Conservation (phyloP, 768 basidiomycete genomes). For the Naematelia encephala region DNA sequence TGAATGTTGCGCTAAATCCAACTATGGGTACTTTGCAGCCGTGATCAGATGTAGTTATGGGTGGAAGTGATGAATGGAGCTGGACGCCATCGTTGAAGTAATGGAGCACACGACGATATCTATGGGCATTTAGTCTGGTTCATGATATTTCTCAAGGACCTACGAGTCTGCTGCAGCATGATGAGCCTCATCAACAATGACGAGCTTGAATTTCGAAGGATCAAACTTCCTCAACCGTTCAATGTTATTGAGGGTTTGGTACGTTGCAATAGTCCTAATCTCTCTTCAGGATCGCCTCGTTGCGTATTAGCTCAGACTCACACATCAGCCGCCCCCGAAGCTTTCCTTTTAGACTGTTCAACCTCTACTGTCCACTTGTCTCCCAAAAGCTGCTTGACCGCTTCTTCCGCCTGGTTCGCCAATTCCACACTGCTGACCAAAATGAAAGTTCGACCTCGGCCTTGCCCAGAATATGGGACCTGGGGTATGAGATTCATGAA, state of each 20-base stretch:
- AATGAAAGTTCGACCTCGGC: slow-evolving; percentile 60
- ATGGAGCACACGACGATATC: slow-evolving; percentile 79
- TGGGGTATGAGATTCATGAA: slow-evolving; percentile 78
- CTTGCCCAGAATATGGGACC: slow-evolving; percentile 52
- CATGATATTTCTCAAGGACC: slow-evolving; percentile 32
- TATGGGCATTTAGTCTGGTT: slow-evolving; percentile 24
- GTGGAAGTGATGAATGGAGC: slow-evolving; percentile 50
- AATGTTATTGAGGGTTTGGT: slow-evolving; percentile 65
- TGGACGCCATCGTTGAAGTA: slow-evolving; percentile 65
- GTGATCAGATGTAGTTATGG: slow-evolving; percentile 29
- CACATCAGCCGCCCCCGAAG: slow-evolving; percentile 81
- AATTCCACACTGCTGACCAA: slow-evolving; percentile 80
- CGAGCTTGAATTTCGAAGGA: slow-evolving; percentile 63
- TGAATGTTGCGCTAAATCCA: slow-evolving; percentile 94
- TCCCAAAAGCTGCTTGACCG: slow-evolving; percentile 61
- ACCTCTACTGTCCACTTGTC: slow-evolving; percentile 81
- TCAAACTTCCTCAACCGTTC: slow-evolving; percentile 72
- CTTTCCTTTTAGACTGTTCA: slow-evolving; percentile 76
- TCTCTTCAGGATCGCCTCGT: slow-evolving; percentile 13
- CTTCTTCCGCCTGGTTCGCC: slow-evolving; percentile 76
- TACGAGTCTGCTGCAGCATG: slow-evolving; percentile 91
- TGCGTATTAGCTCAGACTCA: slow-evolving; percentile 52
- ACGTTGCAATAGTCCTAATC: slow-evolving; percentile 45
- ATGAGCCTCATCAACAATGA: slow-evolving; percentile 91
- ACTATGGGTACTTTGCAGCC: slow-evolving; percentile 65